phyloP scores from a whole-genome alignment of 2,329 filamentous ascomycete genomes.

The Colletotrichum sp. region DNA sequence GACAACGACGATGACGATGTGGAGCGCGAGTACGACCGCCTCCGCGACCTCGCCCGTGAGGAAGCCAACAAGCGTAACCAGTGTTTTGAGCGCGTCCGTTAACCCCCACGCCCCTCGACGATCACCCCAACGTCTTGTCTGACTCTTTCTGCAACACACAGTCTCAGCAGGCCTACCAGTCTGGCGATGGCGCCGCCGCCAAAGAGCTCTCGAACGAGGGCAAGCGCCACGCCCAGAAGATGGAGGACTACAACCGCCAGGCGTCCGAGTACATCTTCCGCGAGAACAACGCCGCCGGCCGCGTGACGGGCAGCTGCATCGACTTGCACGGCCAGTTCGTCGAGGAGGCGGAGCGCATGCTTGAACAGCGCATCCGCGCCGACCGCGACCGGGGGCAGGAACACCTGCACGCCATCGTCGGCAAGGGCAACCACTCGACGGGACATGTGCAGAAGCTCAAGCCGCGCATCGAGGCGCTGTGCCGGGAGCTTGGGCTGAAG shows the following conservation, averaged over 20 bases:
- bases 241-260: constrained; percentile 89
- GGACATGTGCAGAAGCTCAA: constrained; percentile 92
- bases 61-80: constrained; percentile 80
- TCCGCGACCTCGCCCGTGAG: constrained; percentile 81
- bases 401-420: constrained; percentile 93
- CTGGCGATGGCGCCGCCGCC: constrained; percentile 82
- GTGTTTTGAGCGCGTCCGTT: constrained; percentile 74
- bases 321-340: constrained; percentile 95
- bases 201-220: constrained; percentile 85
- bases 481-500: constrained; percentile 80
- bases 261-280: constrained; percentile 95
- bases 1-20: constrained; percentile 66
- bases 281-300: constrained; percentile 83
- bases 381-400: constrained; percentile 76
- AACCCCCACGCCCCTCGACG: background rate
- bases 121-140: background rate
- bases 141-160: constrained; percentile 33
- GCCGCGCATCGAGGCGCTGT: constrained; percentile 89
- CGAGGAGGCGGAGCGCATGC: constrained; percentile 90
- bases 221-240: constrained; percentile 81
- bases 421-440: constrained; percentile 87
- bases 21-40: constrained; percentile 90
- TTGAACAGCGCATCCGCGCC: constrained; percentile 83
- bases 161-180: constrained; percentile 81
- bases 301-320: constrained; percentile 81